Percentiles rank a stretch among this genome's conserved stretches.
Conservation (phyloP, 495 filamentous ascomycete species). For the Xylaria bambusicola region DNA sequence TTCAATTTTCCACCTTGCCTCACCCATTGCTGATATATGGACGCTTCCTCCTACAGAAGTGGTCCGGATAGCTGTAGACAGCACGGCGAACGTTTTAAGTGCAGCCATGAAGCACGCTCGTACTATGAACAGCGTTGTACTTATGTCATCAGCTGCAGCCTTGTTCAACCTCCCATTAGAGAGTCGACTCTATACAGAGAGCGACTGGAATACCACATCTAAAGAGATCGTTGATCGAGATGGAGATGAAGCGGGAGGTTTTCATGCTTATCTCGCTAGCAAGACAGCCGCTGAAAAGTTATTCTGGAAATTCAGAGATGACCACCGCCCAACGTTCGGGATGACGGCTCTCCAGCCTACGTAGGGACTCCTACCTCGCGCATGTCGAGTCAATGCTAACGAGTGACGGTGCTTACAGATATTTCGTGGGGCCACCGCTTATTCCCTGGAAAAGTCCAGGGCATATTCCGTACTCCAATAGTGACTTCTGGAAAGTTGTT, state of each 20-base stretch:
- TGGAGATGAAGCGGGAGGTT: slow-evolving; percentile 32
- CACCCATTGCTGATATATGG: slow-evolving; percentile 65
- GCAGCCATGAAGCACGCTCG: slow-evolving; percentile 59
- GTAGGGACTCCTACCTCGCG: slow-evolving; percentile 12
- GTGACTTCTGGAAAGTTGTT: slow-evolving; percentile 25
- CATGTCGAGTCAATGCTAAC: not conserved
- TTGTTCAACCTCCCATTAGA: slow-evolving; percentile 22
- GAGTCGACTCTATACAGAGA: slow-evolving; percentile 36
- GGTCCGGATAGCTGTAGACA: slow-evolving; percentile 66
- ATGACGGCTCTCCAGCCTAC: slow-evolving; percentile 56
- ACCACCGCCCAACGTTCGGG: slow-evolving; percentile 48
- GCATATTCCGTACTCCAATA: slow-evolving; percentile 26
- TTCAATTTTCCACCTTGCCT: slow-evolving; percentile 74
- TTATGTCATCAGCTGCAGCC: slow-evolving; percentile 46
- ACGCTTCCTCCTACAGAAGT: slow-evolving; percentile 61
- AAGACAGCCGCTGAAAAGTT: slow-evolving; percentile 57
- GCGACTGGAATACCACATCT: slow-evolving; percentile 46
- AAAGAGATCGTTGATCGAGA: slow-evolving; percentile 26
- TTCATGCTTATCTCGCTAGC: slow-evolving; percentile 52
- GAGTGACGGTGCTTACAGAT: slow-evolving; percentile 13
- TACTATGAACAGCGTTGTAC: slow-evolving; percentile 65
- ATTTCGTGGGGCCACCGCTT: slow-evolving; percentile 32
- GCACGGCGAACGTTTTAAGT: slow-evolving; percentile 71
- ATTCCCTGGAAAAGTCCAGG: slow-evolving; percentile 26
- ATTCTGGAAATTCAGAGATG: slow-evolving; percentile 54